Conservation (phyloP, 164 flowering plant species). For the Nymphaea thermarum region DNA sequence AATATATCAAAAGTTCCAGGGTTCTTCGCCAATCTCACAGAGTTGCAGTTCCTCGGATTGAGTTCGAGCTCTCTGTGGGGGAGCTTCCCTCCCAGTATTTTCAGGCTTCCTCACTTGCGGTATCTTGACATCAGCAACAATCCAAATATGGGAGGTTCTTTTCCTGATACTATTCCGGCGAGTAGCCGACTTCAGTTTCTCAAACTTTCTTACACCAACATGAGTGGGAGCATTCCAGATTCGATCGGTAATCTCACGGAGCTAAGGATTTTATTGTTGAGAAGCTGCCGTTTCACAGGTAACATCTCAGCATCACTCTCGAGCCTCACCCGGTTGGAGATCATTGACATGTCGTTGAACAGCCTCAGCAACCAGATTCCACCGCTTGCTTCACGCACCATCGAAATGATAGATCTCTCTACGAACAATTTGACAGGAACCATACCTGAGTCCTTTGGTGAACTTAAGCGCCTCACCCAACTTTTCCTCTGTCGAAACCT, state of each 20-base stretch:
- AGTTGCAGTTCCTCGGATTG: conserved; percentile 4
- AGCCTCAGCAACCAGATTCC: background rate
- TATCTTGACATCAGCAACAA: conserved; percentile 2
- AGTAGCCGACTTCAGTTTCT: conserved; percentile 3
- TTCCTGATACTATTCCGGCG: conserved; percentile 8
- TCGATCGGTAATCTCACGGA: conserved; percentile 16
- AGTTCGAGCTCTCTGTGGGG: conserved; percentile 10
- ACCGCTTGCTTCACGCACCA: background rate
- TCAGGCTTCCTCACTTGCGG: conserved; percentile 8
- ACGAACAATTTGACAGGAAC: background rate
- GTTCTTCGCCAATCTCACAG: conserved; percentile 7
- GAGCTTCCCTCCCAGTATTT: conserved; percentile 8
- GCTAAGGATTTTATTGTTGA: background rate
- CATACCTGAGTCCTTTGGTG: background rate
- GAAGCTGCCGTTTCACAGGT: conserved; percentile 7
- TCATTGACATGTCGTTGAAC: background rate
- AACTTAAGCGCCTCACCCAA: background rate
- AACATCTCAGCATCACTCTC: conserved; percentile 6
- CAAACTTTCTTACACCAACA: background rate
- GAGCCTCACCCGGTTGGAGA: conserved; percentile 5
- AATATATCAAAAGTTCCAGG: background rate
- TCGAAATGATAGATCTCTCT: background rate
- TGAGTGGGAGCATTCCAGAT: conserved; percentile 11
- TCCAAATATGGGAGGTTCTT: conserved; percentile 4
- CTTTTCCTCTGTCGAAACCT: background rate